Evolutionary conservation across 371 early-diverging fungal species (phyloP).

Genomic region (Zychaea mexicana): DNA sequence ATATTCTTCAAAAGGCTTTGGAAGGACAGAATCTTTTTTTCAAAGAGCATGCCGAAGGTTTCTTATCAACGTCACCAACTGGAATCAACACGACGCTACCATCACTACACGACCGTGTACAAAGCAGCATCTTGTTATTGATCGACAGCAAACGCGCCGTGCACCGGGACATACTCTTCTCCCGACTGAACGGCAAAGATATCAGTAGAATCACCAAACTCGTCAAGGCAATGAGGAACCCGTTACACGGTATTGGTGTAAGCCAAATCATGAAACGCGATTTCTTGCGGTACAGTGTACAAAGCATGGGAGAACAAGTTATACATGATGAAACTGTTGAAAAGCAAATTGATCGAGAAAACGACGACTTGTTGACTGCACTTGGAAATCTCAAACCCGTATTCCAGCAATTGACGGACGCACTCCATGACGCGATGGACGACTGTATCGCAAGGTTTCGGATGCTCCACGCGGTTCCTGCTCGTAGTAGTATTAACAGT

Average conservation of each 20-base stretch:
- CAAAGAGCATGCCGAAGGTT: constrained; percentile 37
- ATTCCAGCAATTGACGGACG: constrained; percentile 8
- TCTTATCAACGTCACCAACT: constrained; percentile 14
- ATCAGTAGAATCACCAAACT: constrained; percentile 28
- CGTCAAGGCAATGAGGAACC: constrained; percentile 27
- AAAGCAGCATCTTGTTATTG: constrained; percentile 28
- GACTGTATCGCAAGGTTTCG: constrained; percentile 11
- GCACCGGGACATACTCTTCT: constrained; percentile 36
- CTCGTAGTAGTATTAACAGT: constrained; percentile 23
- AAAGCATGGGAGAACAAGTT: background rate
- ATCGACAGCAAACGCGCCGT: constrained; percentile 49
- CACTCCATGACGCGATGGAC: constrained; percentile 1
- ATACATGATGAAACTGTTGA: background rate
- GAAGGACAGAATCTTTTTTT: constrained; percentile 29
- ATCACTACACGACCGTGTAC: constrained; percentile 24
- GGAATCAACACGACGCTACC: constrained; percentile 17
- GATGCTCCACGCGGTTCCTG: constrained; percentile 20
- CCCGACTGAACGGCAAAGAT: constrained; percentile 33
- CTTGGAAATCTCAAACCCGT: background rate
- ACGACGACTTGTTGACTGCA: background rate
- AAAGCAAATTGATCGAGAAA: background rate
- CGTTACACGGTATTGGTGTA: constrained; percentile 41
- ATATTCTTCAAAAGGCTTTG: constrained; percentile 24
- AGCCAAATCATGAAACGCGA: constrained; percentile 30
- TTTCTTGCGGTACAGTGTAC: constrained; percentile 5